Percentiles rank a stretch among this genome's conserved stretches.
These are phyloP conservation scores for Gnomoniopsis smithogilvyi DNA, from an alignment of 2,329 filamentous ascomycete species.

Conservation along the genomic window DNA sequence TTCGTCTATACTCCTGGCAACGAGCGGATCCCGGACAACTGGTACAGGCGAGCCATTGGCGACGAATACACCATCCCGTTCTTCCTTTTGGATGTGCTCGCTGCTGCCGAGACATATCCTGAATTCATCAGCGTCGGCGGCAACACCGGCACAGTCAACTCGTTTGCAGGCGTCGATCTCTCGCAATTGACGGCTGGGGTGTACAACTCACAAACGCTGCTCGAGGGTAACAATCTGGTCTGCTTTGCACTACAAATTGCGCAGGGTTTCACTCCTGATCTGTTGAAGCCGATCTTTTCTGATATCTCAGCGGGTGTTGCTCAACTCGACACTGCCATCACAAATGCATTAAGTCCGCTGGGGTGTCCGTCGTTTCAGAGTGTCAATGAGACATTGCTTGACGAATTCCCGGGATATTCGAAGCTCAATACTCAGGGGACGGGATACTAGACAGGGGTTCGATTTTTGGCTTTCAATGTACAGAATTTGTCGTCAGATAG, in stretches of 20 bases:
- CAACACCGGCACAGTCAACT: constrained; percentile 26
- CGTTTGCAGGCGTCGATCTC: constrained; percentile 25
- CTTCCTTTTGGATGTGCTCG: constrained; percentile 36
- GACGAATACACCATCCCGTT: constrained; percentile 42
- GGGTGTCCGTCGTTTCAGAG: no score
- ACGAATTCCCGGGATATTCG: no score
- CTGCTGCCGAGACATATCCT: constrained; percentile 36
- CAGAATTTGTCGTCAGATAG: no score
- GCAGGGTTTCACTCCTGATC: neutral
- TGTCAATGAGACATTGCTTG: no score
- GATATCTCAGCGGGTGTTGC: no score
- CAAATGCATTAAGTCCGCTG: no score
- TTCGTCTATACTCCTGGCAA: constrained; percentile 43
- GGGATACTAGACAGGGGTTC: no score
- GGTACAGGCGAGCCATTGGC: constrained; percentile 38
- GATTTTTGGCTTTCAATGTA: no score
- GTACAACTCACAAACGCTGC: constrained; percentile 21
- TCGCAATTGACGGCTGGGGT: constrained; percentile 26
- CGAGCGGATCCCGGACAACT: constrained; percentile 51
- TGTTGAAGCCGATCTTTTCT: no score
- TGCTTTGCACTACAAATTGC: constrained; percentile 29
- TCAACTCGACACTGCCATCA: no score
- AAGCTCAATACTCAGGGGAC: no score
- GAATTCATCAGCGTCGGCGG: constrained; percentile 32
- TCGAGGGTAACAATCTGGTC: constrained; percentile 32